Base-by-base conservation (phyloP, 2,329 filamentous ascomycete species). In the Elsinoe perseae region DNA sequence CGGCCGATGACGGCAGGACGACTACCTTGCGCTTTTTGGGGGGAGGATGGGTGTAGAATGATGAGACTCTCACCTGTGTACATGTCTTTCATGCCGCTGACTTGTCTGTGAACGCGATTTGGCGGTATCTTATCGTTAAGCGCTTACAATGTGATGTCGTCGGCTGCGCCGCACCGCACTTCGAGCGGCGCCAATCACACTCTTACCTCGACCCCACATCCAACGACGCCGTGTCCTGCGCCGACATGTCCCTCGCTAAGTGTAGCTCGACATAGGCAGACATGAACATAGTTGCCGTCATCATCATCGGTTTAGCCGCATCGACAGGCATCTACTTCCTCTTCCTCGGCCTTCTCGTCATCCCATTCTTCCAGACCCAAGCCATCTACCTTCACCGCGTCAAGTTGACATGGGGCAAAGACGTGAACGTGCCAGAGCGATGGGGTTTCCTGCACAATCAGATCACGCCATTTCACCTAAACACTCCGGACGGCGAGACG, bases 311-410 rank as follows among this genome's bases (percentile, higher is more conserved):
- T 20, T 16, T 52, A 1, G 48, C 48, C 16, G 27, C 48, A 4
- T 52, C 48, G n/a, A 34, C 18, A 21, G 36, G 53, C 14, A 18
- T 75, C 18, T 79, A 79, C 59, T 64, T 71, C n/a, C 64, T 62
- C 10, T 71, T 79, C 32, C 66, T 80, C 1, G 70, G 70, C 1
- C 68, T 79, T 2, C 70, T 80, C 40, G 75, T 74, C 0, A 66
- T 74, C 14, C 70, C 74, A 8, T 70, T 63, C 18, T 68, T 82
- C 30, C 80, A 84, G 66, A 70, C 73, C 16, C 78, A 84, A 61
- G 76, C 75, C 25, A 77, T 83, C 21, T 83, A 82, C 61, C 72
- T 83, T 1, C 74, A 83, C 61, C 68, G 70, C 2, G 67, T 81
- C 5, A 75, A 74, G 4, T 71, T 80, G 64, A 81, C 79, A 14